Base-by-base conservation (phyloP, 306 rosid species). In the Nissolia schottii region DNA sequence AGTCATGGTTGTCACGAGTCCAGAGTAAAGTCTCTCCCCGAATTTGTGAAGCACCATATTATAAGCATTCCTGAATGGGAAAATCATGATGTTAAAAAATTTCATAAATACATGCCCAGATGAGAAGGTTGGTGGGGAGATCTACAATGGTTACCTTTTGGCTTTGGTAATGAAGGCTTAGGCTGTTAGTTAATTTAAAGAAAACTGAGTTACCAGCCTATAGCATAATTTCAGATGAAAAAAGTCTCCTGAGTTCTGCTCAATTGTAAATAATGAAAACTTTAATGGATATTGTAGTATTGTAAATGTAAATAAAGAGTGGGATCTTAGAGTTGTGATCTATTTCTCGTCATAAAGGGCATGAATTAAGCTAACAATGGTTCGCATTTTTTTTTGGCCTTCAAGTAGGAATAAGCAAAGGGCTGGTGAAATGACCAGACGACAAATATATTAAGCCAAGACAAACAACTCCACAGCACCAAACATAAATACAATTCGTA, bases 1-100 rank as follows among this genome's bases (percentile, higher is more conserved):
- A 41, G 89, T 82, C 82, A 85, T 64, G 25, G 86, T 85, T 7
- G 15, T 37, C 80, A 79, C 86, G 57, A 81, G 84, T 68, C 89
- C 89, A 11, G 82, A 67, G 84, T 85, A 85, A 12, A 85, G 82
- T 72, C 79, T 85, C 76, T 85, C 89, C 40, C 89, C 89, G 43
- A 76, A 82, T 76, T 82, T 85, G 67, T 85, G 80, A 6, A 85
- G 75, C 80, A 85, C 89, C 86, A 85, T 82, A 70, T 85, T 85
- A 61, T 85, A 85, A 50, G 89, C 89, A 82, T 82, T 82, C 84
- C 89, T 85, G 77, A 79, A 76, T 7, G 23, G 5, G 58, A 53
- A 72, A 22, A 59, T 16, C 55, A 71, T 25, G 50, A 55, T 56
- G 32, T 62, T 75, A 22, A 78, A 59, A 78, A 66, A 72, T 55